Evolutionary conservation across 805 yeast species (phyloP), one percentile per base, ranked within the genome.

Genomic region (Metschnikowia colocasiae): DNA sequence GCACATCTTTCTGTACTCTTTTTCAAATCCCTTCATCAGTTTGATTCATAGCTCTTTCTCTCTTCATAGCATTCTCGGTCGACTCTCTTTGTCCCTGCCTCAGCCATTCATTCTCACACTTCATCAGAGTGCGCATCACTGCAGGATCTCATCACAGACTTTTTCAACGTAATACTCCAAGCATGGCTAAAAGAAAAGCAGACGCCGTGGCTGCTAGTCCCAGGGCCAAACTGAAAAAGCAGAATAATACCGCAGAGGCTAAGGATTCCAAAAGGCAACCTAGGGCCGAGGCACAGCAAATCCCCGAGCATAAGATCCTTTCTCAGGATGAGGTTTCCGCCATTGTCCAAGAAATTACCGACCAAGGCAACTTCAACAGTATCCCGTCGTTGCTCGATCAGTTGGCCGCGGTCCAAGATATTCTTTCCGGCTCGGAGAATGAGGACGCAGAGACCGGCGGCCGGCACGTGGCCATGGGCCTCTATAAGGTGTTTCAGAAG

Each of bases 351-450:
- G 69, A 69, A 32, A 62, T 79, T 22, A 59, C 58, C 3, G 67
- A 69, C 32, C 71, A 82, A 5, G 63, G 80, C 19, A 75, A 75
- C 50, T 80, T 78, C 60, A 86, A 86, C 58, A 75, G 79, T 49
- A 62, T 85, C 6, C 78, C 73, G 2, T 58, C 58, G 4, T 63
- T 85, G 33, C 49, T 81, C n/a, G 64, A 63, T 12, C 72, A 71
- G 43, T 67, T 75, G 29, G 62, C 60, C 5, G 34, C 49, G 1
- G 53, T 65, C 16, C 59, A 54, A 46, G 35, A 46, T 23, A 53
- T 41, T 48, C 62, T 62, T 10, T 25, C 27, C 9, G 40, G 16
- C 2, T 34, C 40, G 0, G 54, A 56, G n/a, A 61, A 65, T 20
- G 60, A 57, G 5, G 54, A 48, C 7, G 55, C 53, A 1, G 76